phyloP scores from a whole-genome alignment of 805 yeast genomes.

The Sugiyamaella floridensis region DNA sequence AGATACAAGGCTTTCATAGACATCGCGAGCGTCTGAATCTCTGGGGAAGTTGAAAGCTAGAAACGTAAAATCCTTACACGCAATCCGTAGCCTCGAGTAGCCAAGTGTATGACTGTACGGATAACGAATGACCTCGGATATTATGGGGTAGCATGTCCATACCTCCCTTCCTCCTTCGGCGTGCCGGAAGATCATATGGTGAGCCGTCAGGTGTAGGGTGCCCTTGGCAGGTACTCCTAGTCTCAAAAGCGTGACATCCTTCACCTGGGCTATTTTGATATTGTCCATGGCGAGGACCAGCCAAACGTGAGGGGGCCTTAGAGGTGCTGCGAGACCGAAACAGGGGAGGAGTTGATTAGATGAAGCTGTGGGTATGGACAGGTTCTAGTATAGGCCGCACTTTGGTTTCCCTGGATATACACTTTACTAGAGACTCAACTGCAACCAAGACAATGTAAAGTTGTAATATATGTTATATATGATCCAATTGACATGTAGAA shows the following conservation, averaged over 20 bases:
- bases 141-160: conserved; percentile 89
- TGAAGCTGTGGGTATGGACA: too few relatives aligned
- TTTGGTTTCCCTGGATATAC: too few relatives aligned
- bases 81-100: conserved; percentile 51
- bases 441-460: too few relatives aligned
- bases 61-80: conserved; percentile 80
- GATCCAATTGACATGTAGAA: too few relatives aligned
- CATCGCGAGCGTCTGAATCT: conserved; percentile 57
- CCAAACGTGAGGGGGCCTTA: not conserved
- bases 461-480: too few relatives aligned
- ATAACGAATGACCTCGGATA: conserved; percentile 37
- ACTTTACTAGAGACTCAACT: too few relatives aligned
- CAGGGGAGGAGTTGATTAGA: too few relatives aligned
- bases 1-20: conserved; percentile 61
- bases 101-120: conserved; percentile 13
- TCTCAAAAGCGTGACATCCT: conserved; percentile 48
- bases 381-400: too few relatives aligned
- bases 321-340: not conserved
- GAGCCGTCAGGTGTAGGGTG: conserved; percentile 62
- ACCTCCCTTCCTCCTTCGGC: conserved; percentile 47
- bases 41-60: conserved; percentile 67
- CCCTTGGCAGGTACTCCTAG: conserved; percentile 54
- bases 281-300: conserved; percentile 42
- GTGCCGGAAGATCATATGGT: conserved; percentile 59
- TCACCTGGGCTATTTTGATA: conserved; percentile 41